Percentiles rank a stretch among this genome's conserved stretches.
Evolutionary conservation across 768 basidiomycete species (phyloP).

Genomic region (Mycena polygramma): DNA sequence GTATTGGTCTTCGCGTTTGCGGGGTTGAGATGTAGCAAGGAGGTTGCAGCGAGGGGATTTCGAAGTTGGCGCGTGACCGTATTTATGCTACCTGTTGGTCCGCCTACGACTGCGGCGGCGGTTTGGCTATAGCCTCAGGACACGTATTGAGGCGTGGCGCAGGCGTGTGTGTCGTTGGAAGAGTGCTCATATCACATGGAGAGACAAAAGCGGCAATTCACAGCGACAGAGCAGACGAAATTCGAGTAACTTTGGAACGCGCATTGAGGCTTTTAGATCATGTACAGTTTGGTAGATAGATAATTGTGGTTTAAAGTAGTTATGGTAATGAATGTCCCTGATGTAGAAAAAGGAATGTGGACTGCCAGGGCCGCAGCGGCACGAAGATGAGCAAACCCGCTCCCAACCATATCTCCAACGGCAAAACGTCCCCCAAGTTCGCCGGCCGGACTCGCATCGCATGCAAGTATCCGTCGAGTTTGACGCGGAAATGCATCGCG

Average conservation of each 20-base stretch:
- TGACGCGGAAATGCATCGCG: background rate
- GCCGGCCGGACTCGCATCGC: background rate
- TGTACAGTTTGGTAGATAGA: background rate
- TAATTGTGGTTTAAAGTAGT: background rate
- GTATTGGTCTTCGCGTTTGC: no score
- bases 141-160: constrained; percentile 19
- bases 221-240: no score
- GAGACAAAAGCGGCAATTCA: no score
- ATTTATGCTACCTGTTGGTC: no score
- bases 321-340: background rate
- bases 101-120: no score
- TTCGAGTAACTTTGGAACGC: no score
- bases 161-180: constrained; percentile 4
- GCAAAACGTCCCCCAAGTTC: background rate
- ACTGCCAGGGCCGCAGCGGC: background rate
- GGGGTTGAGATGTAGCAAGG: no score
- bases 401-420: background rate
- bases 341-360: background rate
- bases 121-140: background rate
- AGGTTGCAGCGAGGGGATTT: no score
- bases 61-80: no score
- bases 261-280: no score
- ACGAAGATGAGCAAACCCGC: constrained; percentile 8
- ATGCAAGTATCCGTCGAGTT: background rate
- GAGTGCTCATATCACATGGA: no score